Base-by-base conservation (phyloP, 768 basidiomycete genomes). In the Trametes elegans region DNA sequence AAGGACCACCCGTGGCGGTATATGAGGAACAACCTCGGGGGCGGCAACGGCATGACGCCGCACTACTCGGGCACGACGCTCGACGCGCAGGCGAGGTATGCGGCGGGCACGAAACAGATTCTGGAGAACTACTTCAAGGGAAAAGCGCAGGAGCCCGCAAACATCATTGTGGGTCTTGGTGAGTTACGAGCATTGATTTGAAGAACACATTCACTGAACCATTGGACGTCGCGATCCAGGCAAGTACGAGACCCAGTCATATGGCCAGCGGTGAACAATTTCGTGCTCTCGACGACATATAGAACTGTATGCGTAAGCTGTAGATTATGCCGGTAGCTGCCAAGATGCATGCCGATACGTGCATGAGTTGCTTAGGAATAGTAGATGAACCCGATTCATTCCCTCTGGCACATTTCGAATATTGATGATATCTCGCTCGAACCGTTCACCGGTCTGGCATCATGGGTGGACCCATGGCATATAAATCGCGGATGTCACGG, bases 31-130 rank as follows among this genome's bases (percentile, higher is more conserved):
- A 79, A 82, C 18, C 78, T 88, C 2, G 86, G 84, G 13, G 90
- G 83, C 56, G 93, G 93, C 24, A 95, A 96, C 72, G 92, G 88
- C 63, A 93, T 94, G 82, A 87, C 88, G 6, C 85, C 89, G 13
- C 88, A 90, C 66, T 91, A 90, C 73, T 89, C 87, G 62, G 91
- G 93, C 31, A 93, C 91, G 6, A 93, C 91, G 24, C 80, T 93
- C 53, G 93, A 95, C 63, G 92, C 93, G 2, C 93, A 95, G 73
- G 79, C 77, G 23, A 86, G 93, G 38, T 96, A 97, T 66, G 92
- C 92, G 10, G 71, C 73, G 38, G 91, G 90, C 5, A 76, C 82
- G 24, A 82, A 74, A 74, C 74, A 73, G 59, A 92, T 92, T 67
- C 74, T 92, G 49, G 78, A 84, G 53, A 86, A 87, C 70, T 93